Base-by-base conservation (phyloP, 192 early-diverging fungal species). In the Martensiomyces pterosporus region DNA sequence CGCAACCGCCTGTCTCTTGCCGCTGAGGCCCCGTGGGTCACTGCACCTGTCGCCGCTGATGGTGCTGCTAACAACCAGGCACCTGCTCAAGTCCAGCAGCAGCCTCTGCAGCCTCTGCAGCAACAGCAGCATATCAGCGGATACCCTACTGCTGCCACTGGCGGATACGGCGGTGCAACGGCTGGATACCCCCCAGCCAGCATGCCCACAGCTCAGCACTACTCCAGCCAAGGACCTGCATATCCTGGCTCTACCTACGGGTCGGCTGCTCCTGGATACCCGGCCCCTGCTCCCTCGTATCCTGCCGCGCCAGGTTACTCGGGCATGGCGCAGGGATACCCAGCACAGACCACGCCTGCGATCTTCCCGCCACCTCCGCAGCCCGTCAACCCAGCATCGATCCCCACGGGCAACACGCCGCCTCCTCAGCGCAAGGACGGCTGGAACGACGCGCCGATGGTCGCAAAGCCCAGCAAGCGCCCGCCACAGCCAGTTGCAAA, bases 1-100 rank as follows among this genome's bases (percentile, higher is more conserved):
- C 83, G 84, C 42, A 86, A 97, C 63, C 77, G 88, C 52, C 21
- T 93, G 47, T 76, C 75, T 43, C 19, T 47, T 2, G 26, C 46
- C 3, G 24, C 36, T 10, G 48, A 53, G 7, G 32, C 37, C 10
- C 69, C 75, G 7, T 79, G 80, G 40, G 67, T 62, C 21, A 63
- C 67, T 12, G 48, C 47, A 2, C 52, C 40, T n/a, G 39, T 64
- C 0, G 15, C 55, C 16, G 57, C 47, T 25, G 56, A 52, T 32
- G 50, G 54, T 9, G 29, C 34, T 2, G 52, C 60, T 13, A 39
- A 61, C 32, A 57, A 49, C 17, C 56, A 37, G 24, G n/a, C 52
- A 18, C 23, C 52, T 9, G 10, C 36, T 37, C 36, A 44, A 33
- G 24, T 38, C 37, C 36, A 56, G 35, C 43, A 48, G 9, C 74